Percentiles rank a stretch among this genome's conserved stretches.
phyloP scores from a whole-genome alignment of 208 protist genomes.

The Acanthamoeba healyi region DNA sequence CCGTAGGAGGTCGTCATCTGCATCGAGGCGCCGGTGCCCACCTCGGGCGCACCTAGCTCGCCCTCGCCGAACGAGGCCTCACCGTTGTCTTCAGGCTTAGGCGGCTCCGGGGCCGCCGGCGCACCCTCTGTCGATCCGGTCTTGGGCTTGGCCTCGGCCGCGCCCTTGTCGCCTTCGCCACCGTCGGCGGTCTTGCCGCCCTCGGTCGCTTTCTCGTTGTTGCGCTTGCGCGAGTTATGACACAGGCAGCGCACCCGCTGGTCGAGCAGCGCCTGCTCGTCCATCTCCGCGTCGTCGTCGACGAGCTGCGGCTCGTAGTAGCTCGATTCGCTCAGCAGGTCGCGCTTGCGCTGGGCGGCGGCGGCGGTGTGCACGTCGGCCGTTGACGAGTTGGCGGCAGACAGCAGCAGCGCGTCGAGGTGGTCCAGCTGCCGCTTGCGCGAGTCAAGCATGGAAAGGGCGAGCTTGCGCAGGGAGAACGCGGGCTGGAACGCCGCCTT shows the following conservation, averaged over 20 bases:
- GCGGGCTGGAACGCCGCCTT: not conserved
- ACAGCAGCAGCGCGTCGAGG: not conserved
- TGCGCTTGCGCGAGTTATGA: not conserved
- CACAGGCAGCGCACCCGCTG: not conserved
- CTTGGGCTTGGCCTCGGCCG: not conserved
- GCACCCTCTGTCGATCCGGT: not conserved
- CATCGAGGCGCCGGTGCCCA: not conserved
- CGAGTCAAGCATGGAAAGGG: not conserved
- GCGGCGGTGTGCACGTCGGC: not conserved
- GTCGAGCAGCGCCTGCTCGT: not conserved
- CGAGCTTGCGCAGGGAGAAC: conserved; percentile 30
- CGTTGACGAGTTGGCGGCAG: not conserved
- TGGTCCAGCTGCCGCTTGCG: conserved; percentile 27
- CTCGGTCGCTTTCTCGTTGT: not conserved
- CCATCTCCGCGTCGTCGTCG: not conserved
- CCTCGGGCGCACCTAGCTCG: not conserved
- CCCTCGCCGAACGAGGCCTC: not conserved
- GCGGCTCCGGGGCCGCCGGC: no score
- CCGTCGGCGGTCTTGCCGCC: not conserved
- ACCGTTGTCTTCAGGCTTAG: not conserved
- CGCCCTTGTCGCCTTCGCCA: not conserved
- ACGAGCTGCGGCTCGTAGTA: not conserved
- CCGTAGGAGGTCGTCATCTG: conserved; percentile 39
- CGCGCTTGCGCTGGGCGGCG: not conserved
- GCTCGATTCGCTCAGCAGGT: no score